phyloP scores from a whole-genome alignment of 257 asterid species.

The Hygrophila difformis region DNA sequence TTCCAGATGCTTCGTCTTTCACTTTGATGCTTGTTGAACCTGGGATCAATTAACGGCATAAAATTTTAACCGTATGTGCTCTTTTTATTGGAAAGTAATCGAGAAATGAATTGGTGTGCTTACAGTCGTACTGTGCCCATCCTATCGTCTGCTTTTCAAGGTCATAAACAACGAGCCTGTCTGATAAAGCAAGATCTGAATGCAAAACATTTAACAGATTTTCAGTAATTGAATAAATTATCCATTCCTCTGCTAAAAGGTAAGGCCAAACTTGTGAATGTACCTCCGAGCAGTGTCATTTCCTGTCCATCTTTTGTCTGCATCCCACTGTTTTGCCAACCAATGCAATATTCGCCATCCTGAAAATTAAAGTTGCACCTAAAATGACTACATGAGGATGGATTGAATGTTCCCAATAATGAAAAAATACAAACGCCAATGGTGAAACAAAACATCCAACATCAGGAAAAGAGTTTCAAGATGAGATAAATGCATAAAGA shows the following conservation, averaged over 20 bases:
- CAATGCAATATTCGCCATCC: constrained; percentile 71
- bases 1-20: constrained; percentile 49
- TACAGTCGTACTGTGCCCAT: constrained; percentile 72
- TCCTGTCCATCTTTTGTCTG: constrained; percentile 41
- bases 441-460: background rate
- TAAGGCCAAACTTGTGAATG: background rate
- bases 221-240: background rate
- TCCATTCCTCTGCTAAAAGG: background rate
- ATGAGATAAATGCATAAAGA: too few relatives aligned
- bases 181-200: constrained; percentile 71
- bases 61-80: background rate
- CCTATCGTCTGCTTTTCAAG: constrained; percentile 75
- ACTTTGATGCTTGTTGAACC: constrained; percentile 79
- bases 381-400: constrained; percentile 7
- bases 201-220: background rate
- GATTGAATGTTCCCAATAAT: background rate
- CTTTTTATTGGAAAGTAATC: too few relatives aligned
- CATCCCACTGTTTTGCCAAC: constrained; percentile 67
- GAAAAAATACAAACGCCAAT: background rate
- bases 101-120: constrained; percentile 37
- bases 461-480: too few relatives aligned
- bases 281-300: constrained; percentile 72
- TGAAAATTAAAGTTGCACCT: constrained; percentile 18
- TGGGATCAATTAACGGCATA: constrained; percentile 11
- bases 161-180: constrained; percentile 80